Conservation (phyloP, 2,329 filamentous ascomycete species). For the Zymoseptoria tritici region DNA sequence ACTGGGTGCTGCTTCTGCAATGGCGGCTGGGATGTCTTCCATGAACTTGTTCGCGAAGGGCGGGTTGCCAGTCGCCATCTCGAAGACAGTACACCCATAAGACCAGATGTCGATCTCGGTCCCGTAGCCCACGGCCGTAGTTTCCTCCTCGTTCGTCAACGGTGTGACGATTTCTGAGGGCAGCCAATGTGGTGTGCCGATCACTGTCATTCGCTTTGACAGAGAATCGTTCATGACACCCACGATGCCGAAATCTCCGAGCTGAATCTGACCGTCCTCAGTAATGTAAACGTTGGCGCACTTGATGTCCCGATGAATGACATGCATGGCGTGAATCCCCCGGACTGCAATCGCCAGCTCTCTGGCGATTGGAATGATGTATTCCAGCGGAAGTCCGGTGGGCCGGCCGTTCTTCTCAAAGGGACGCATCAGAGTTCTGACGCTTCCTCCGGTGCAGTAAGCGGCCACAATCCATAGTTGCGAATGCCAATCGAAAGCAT, state of each 20-base stretch:
- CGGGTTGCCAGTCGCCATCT: slow-evolving; percentile 71
- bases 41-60: slow-evolving; percentile 46
- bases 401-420: slow-evolving; percentile 13
- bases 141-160: slow-evolving; percentile 42
- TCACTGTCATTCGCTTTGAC: slow-evolving; percentile 66
- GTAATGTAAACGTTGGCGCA: slow-evolving; percentile 72
- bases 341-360: slow-evolving; percentile 56
- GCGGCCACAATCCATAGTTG: slow-evolving; percentile 85
- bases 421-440: slow-evolving; percentile 54
- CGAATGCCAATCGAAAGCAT: slow-evolving; percentile 68
- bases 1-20: slow-evolving; percentile 53
- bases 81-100: slow-evolving; percentile 71
- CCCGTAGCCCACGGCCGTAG: slow-evolving; percentile 40
- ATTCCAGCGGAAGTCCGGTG: slow-evolving; percentile 49
- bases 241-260: slow-evolving; percentile 80
- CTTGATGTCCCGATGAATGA: slow-evolving; percentile 60
- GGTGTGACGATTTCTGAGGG: slow-evolving; percentile 57
- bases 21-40: slow-evolving; percentile 6
- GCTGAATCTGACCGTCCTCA: slow-evolving; percentile 67
- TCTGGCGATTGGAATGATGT: slow-evolving; percentile 56
- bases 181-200: slow-evolving; percentile 83
- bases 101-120: slow-evolving; percentile 68
- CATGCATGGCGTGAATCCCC: slow-evolving; percentile 57
- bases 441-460: slow-evolving; percentile 77
- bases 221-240: slow-evolving; percentile 69